These are phyloP conservation scores for Schizosaccharomyces versatilis DNA, from an alignment of 1,139 yeast genomes.

Conservation along the genomic window DNA sequence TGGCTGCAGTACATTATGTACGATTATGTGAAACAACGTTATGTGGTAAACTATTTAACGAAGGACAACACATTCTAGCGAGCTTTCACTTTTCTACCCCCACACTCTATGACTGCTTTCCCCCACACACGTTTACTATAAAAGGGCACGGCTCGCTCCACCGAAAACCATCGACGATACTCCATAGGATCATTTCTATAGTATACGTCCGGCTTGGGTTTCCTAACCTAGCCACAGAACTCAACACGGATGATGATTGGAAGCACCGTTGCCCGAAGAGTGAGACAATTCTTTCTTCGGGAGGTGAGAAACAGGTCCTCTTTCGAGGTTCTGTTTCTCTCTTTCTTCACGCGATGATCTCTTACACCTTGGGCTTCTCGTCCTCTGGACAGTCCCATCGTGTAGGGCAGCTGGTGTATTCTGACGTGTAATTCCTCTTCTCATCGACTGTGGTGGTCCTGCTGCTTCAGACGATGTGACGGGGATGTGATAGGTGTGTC, in stretches of 20 bases:
- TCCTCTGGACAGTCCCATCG: neutral
- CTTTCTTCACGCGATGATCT: neutral
- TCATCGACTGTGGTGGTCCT: neutral
- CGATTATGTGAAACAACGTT: too few relatives aligned
- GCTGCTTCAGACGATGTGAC: too few relatives aligned
- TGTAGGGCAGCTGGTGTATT: constrained; percentile 3
- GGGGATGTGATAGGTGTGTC: too few relatives aligned
- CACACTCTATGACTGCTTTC: neutral
- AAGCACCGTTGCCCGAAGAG: constrained; percentile 3
- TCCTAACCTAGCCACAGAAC: constrained; percentile 4
- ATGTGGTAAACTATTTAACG: too few relatives aligned
- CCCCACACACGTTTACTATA: neutral
- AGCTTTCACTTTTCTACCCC: too few relatives aligned
- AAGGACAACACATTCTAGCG: too few relatives aligned
- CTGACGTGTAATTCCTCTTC: neutral
- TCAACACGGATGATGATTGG: constrained; percentile 3
- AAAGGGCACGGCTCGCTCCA: neutral
- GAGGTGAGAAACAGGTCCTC: neutral
- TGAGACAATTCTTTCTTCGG: neutral
- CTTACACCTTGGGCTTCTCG: neutral
- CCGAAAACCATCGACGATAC: constrained; percentile 2
- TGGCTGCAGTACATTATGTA: too few relatives aligned
- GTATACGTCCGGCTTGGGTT: constrained; percentile 4
- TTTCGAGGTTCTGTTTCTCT: neutral
- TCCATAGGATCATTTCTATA: constrained; percentile 3